Evolutionary conservation across 2,329 filamentous ascomycete species (phyloP), one percentile per base, ranked within the genome.

Genomic region (Talaromyces sp.): DNA sequence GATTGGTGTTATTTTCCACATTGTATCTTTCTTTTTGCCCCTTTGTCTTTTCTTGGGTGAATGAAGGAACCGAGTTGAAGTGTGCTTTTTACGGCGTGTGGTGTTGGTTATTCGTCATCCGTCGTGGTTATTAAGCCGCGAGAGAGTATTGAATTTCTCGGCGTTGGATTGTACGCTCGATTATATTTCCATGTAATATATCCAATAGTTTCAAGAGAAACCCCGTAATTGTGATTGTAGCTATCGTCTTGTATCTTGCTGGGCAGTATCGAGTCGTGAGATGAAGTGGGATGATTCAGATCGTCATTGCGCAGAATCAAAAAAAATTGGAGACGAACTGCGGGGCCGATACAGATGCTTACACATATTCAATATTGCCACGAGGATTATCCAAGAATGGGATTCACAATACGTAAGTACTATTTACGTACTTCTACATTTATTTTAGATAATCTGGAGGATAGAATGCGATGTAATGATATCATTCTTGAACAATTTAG

Each of bases 1-100:
- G 60, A 85, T 75, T 15, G 71, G 71, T 9, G 68, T 68, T 55
- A 82, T 69, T 50, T 39, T 59, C 50, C 54, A 56, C 51, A 36
- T 36, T 40, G 11, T 57, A n/a, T 33, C n/a, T 10, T 19, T 28
- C 17, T 40, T 28, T 21, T 36, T 59, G 7, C 35, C 50, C 35
- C 25, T 36, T 39, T 33, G 17, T 51, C 5, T 5, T 22, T 31
- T 31, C 10, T 13, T 28, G 7, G 25, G 7, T 37, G 13, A 37
- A 9, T 3, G 19, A 17, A 31, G 28, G 5, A n/a, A n/a, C n/a
- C n/a, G n/a, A n/a, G n/a, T n/a, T n/a, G n/a, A n/a, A n/a, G n/a
- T n/a, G n/a, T n/a, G n/a, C n/a, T n/a, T n/a, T n/a, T n/a, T n/a
- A n/a, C n/a, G n/a, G n/a, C 11, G 19, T n/a, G n/a, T 48, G 33